phyloP scores from a whole-genome alignment of 2,329 filamentous ascomycete genomes.

The Venturia pyrina region DNA sequence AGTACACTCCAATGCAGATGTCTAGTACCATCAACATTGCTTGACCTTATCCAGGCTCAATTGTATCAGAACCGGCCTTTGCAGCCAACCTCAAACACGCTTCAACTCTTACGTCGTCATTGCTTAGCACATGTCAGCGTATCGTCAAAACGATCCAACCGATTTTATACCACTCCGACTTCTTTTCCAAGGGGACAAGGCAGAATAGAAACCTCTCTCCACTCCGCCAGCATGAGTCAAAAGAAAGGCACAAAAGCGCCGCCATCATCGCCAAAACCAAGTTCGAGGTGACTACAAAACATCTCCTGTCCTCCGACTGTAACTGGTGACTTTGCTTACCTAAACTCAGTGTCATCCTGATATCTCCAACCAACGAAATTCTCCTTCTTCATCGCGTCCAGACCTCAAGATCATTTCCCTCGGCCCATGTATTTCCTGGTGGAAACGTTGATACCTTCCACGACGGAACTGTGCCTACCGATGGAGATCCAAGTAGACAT shows the following conservation, averaged over 20 bases:
- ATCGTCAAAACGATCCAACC: not conserved
- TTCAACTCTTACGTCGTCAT: not conserved
- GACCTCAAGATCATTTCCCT: slow-evolving; percentile 74
- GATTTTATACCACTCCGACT: not conserved
- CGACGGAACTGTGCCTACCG: slow-evolving; percentile 52
- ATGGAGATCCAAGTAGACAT: slow-evolving; percentile 49
- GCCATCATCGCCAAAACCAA: slow-evolving; percentile 8
- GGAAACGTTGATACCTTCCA: slow-evolving; percentile 71
- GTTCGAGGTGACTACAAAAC: slow-evolving; percentile 7
- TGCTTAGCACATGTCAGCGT: not conserved
- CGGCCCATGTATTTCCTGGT: slow-evolving; percentile 91
- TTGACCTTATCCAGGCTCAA: not conserved
- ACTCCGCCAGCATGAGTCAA: not conserved
- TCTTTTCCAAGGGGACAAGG: not conserved
- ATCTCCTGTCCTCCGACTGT: not conserved
- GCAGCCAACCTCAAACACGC: not conserved
- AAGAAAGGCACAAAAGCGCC: slow-evolving; percentile 7
- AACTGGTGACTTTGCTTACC: not conserved
- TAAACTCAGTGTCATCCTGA: slow-evolving; percentile 58
- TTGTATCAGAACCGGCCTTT: not conserved
- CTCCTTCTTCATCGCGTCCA: slow-evolving; percentile 78
- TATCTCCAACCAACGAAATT: slow-evolving; percentile 80
- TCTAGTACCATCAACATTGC: not conserved
- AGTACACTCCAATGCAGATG: not conserved
- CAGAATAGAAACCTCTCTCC: not conserved